Evolutionary conservation across 352 stramenopile species (phyloP), one percentile per base, ranked within the genome.

Genomic region (Pythium oligandrum): DNA sequence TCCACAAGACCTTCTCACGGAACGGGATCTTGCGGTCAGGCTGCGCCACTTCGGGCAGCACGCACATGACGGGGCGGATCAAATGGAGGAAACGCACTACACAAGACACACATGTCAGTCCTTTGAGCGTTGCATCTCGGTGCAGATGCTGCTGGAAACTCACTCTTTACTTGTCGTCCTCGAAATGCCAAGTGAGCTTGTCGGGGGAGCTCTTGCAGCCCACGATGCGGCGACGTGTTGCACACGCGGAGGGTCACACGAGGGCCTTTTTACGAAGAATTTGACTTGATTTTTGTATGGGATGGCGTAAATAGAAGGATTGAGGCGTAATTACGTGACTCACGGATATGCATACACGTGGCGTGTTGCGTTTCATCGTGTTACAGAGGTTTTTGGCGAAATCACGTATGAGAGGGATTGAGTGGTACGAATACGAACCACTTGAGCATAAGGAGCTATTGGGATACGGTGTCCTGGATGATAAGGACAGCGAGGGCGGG

Each of bases 1-100:
- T 99, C 96, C 96, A 99, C 44, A 99, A 75, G 43, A 99, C 90
- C 81, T 99, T 99, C 81, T 99, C 97, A 62, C 97, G 93, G 86
- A 99, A 99, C 43, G 96, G 96, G 73, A 99, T 98, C 90, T 94
- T 98, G 63, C 94, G 92, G 69, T 98, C 96, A 11, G 96, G 96
- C 73, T 92, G 86, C 57, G 93, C 94, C 71, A 99, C 96, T 82
- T 98, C 96, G 56, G 96, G 96, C 70, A 99, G 84, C 69, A 99
- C 87, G 83, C 90, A 98, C 94, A 99, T 98, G 46, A 99, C 95
- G 63, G 96, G 96, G 62, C 96, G 95, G 63, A 99, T 98, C 67
- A 99, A 75, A 73, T 99, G 96, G 60, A 99, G 77, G 76, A 99
- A 98, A 70, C 96, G 93, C 96, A 99, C 66, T 76, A 55, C 36